Evolutionary conservation across 441 rosid genomes (phyloP).

Genomic region (Pelargonium citronellum): DNA sequence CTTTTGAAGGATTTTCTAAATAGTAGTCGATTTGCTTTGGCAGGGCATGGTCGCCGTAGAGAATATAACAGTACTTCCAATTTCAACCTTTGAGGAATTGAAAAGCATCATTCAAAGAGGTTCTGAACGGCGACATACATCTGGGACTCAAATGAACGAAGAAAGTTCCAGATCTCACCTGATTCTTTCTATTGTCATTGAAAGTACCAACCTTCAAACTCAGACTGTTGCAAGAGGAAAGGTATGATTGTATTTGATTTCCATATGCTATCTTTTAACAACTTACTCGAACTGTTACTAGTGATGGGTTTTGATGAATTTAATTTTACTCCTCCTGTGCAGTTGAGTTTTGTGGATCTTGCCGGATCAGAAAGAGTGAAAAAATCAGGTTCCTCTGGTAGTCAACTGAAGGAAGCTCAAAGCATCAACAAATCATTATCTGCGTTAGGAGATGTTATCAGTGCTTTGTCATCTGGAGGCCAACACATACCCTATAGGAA

Average conservation of each 20-base stretch:
- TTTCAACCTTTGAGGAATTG: slow-evolving; percentile 72
- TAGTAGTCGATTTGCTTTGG: slow-evolving; percentile 11
- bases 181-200: slow-evolving; percentile 77
- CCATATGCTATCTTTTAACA: slow-evolving; percentile 8
- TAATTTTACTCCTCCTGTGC: slow-evolving; percentile 23
- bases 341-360: slow-evolving; percentile 93
- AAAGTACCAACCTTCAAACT: slow-evolving; percentile 88
- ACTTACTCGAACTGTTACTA: not conserved
- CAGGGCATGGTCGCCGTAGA: slow-evolving; percentile 93
- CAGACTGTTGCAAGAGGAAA: slow-evolving; percentile 86
- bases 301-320: not conserved
- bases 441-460: slow-evolving; percentile 90
- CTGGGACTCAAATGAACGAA: slow-evolving; percentile 92
- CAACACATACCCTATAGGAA: slow-evolving; percentile 93
- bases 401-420: slow-evolving; percentile 89
- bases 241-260: slow-evolving; percentile 34
- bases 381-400: slow-evolving; percentile 81
- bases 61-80: slow-evolving; percentile 65
- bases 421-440: slow-evolving; percentile 94
- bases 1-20: not conserved
- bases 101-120: slow-evolving; percentile 66
- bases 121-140: slow-evolving; percentile 72
- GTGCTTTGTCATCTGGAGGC: slow-evolving; percentile 75
- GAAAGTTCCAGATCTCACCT: slow-evolving; percentile 95
- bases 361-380: slow-evolving; percentile 96